Conservation (phyloP, 257 asterid species). For the Solanum bulbocastanum region DNA sequence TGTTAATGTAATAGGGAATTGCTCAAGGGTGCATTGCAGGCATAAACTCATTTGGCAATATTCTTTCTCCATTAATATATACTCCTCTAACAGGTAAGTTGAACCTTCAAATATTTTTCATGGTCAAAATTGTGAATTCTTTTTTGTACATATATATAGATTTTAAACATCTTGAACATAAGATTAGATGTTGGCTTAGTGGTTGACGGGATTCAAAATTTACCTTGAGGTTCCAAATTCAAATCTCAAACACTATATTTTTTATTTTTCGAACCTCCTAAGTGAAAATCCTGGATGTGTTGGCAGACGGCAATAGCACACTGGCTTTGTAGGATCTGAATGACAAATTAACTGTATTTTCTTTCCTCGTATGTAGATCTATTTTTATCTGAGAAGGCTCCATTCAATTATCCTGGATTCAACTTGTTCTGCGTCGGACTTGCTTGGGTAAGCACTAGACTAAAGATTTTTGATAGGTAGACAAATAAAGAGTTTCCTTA, state of each 20-base stretch:
- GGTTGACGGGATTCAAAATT: neutral
- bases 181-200: neutral
- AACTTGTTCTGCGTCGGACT: conserved; percentile 15
- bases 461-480: neutral
- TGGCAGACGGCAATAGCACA: neutral
- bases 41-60: neutral
- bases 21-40: conserved; percentile 10
- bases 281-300: neutral
- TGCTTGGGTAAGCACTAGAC: conserved; percentile 11
- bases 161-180: neutral
- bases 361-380: conserved; percentile 4
- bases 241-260: neutral
- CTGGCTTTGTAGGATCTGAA: neutral
- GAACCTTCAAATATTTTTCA: neutral
- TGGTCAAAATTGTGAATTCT: neutral
- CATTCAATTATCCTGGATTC: conserved; percentile 14
- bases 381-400: conserved; percentile 13
- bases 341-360: neutral
- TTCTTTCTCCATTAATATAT: conserved; percentile 5
- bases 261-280: neutral
- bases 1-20: neutral
- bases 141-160: too few species aligned
- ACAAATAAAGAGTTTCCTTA: neutral
- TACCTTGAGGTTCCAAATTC: neutral
- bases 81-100: conserved; percentile 1